A percentile compares a stretch with the other conserved stretches of the same genome.
These are phyloP conservation scores for Lactarius psammicola DNA, from an alignment of 768 basidiomycete species.

Conservation along the genomic window DNA sequence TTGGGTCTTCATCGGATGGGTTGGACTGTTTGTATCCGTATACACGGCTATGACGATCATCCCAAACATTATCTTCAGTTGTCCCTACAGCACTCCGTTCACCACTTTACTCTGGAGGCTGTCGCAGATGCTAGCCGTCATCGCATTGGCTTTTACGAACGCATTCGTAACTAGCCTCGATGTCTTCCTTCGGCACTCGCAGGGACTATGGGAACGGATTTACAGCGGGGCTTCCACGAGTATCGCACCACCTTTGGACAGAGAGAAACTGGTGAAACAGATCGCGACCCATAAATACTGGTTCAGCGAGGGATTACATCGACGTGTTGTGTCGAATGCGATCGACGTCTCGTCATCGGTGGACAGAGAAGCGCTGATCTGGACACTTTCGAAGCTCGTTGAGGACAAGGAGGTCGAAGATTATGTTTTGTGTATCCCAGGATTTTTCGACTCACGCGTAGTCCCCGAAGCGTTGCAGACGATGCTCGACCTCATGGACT, in stretches of 20 bases:
- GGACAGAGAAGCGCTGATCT: slow-evolving; percentile 10
- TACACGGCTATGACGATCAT: slow-evolving; percentile 1
- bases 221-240: neutral
- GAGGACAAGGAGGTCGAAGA: slow-evolving; percentile 7
- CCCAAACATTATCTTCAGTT: slow-evolving; percentile 3
- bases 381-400: slow-evolving; percentile 4
- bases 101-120: neutral
- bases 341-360: slow-evolving; percentile 1
- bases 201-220: neutral
- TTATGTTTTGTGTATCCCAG: slow-evolving; percentile 4
- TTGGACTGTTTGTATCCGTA: neutral
- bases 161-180: neutral
- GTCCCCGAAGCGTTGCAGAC: slow-evolving; percentile 1
- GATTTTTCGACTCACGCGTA: slow-evolving; percentile 11
- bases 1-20: neutral
- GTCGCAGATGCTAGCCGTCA: neutral
- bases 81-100: slow-evolving; percentile 10
- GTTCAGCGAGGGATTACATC: slow-evolving; percentile 1
- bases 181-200: neutral
- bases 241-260: neutral
- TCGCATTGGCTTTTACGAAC: neutral
- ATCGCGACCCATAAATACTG: slow-evolving; percentile 1
- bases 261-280: neutral
- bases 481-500: slow-evolving; percentile 4
- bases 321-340: neutral